Percentiles rank a stretch among this genome's conserved stretches.
These are phyloP conservation scores for Xylaria castorea DNA, from an alignment of 495 filamentous ascomycete genomes.

Conservation along the genomic window DNA sequence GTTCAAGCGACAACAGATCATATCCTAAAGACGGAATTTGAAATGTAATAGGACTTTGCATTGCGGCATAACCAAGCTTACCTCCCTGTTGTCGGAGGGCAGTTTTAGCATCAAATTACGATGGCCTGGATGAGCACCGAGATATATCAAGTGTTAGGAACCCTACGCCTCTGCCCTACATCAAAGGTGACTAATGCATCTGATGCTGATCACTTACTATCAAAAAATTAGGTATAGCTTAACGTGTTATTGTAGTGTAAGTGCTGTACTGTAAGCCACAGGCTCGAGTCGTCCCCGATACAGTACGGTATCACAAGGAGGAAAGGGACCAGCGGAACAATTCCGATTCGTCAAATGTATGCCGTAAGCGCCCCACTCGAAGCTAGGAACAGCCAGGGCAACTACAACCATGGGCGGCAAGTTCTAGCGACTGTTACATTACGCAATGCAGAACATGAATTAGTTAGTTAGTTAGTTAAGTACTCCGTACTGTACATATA, in stretches of 20 bases:
- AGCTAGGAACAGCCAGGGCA: not conserved
- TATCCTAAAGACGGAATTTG: not conserved
- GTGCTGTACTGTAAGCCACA: no score
- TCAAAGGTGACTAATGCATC: no score
- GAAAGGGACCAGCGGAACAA: not conserved
- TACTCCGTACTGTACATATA: not conserved
- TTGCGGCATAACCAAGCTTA: not conserved
- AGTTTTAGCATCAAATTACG: not conserved
- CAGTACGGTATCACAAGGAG: not conserved
- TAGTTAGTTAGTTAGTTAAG: no score
- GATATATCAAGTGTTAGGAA: no score
- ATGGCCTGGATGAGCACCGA: no score
- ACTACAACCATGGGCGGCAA: not conserved
- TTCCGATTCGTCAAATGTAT: conserved; percentile 17
- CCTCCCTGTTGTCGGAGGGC: not conserved
- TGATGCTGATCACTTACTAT: no score
- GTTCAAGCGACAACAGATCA: not conserved
- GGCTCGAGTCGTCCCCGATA: no score
- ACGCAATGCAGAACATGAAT: no score
- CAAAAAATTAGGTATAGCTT: no score
- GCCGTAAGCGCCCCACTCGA: not conserved
- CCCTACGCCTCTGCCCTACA: no score
- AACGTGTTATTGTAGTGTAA: no score
- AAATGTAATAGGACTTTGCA: conserved; percentile 1
- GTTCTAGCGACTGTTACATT: conserved; percentile 8